Conservation (phyloP, 768 basidiomycete species). For the Lactifluus volemus region DNA sequence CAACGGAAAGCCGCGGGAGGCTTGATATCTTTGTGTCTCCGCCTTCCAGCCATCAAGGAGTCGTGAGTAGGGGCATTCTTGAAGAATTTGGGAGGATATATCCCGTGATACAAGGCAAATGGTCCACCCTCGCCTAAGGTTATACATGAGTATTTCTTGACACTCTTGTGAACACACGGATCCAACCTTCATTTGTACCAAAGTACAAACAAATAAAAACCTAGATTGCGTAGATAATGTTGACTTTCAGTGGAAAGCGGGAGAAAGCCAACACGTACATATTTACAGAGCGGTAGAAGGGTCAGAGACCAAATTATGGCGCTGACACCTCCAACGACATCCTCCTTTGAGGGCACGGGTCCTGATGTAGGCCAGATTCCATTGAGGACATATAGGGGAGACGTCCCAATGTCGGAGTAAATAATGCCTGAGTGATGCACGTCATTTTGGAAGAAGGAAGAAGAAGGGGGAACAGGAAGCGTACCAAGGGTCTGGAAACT, state of each 20-base stretch:
- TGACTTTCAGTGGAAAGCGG: background rate
- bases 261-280: conserved; percentile 31
- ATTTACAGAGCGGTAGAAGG: conserved; percentile 54
- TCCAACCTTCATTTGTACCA: conserved; percentile 41
- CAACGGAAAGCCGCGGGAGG: conserved; percentile 30
- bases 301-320: conserved; percentile 60
- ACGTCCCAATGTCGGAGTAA: conserved; percentile 44
- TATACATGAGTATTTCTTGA: background rate
- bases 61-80: conserved; percentile 18
- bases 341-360: conserved; percentile 43
- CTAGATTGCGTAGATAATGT: conserved; percentile 23
- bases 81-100: conserved; percentile 38
- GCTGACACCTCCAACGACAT: conserved; percentile 53
- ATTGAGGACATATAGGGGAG: conserved; percentile 56
- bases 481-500: conserved; percentile 29
- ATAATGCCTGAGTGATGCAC: conserved; percentile 28
- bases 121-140: conserved; percentile 54
- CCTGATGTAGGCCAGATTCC: conserved; percentile 50
- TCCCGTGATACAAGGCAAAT: conserved; percentile 54
- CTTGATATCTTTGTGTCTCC: background rate
- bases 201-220: conserved; percentile 41
- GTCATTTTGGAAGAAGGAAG: background rate
- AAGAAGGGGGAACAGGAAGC: background rate
- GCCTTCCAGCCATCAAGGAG: conserved; percentile 17
- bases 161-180: background rate